Base-by-base conservation (phyloP, 129 eudicot species). In the Apium graveolens region DNA sequence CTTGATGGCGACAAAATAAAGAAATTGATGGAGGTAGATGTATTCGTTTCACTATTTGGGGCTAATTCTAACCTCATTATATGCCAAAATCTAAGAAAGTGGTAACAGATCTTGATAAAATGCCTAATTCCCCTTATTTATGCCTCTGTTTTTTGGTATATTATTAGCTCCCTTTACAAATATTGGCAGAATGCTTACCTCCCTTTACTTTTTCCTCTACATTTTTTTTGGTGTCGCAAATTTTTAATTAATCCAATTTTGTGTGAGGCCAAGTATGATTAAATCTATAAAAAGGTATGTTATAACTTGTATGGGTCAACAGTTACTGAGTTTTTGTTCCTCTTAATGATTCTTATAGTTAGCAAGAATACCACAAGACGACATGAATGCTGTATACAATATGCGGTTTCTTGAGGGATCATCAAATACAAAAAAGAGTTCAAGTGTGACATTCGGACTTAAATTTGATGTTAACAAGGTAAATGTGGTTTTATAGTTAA, bases 401-500 rank as follows among this genome's bases (percentile, higher is more conserved):
- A 91, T 95, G 97, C 90, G 86, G 83, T 86, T 84, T 82, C 94
- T 95, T 26, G 98, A 90, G 82, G 89, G 85, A 79, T 65, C 92
- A 44, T 62, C 96, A 49, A 92, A 95, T 27, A 66, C 86, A 78
- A 95, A 91, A 80, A 95, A 91, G 82, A 91, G 79, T 84, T 82
- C 92, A 73, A 70, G 78, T 32, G 81, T 83, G 39, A 84, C 91
- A 74, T 94, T 94, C 68, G 73, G 91, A 70, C 87, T 95, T 44
- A 95, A 95, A 39, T 95, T 92, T 66, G 96, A 91, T 80, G 88
- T 87, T 76, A 87, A 86, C 86, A 92, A 92, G 91, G 97, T 88
- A 69, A 24, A 76, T 62, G 32, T 65, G 27, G 39, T 80, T 72
- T 38, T 42, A 55, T 32, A 42, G 60, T 51, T 66, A 12, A 20